phyloP scores from a whole-genome alignment of 2,329 filamentous ascomycete species.

The Ceratocystiopsis sp. region DNA sequence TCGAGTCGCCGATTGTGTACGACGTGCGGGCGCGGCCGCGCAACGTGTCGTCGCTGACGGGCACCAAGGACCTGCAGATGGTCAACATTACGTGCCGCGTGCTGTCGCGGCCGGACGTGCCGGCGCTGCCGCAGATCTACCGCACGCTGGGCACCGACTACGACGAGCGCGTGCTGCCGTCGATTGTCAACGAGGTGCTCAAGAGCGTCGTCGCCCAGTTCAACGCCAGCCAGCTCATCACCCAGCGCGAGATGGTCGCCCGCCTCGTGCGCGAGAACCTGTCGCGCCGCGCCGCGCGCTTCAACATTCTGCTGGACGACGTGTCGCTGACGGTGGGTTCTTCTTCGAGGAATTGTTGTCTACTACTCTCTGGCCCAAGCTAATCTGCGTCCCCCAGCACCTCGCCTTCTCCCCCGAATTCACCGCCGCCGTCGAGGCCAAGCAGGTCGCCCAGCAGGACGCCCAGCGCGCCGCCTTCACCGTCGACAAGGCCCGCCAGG shows the following conservation, averaged over 20 bases:
- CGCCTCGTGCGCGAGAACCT: constrained; percentile 85
- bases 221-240: constrained; percentile 95
- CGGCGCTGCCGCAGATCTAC: constrained; percentile 91
- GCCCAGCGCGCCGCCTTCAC: constrained; percentile 93
- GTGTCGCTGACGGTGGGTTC: constrained; percentile 75
- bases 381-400: constrained; percentile 27
- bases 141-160: constrained; percentile 97
- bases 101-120: constrained; percentile 83
- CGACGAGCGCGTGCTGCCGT: constrained; percentile 94
- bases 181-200: constrained; percentile 97
- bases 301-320: constrained; percentile 96
- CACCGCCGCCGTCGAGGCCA: constrained; percentile 55
- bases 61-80: constrained; percentile 99
- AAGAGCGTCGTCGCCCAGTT: constrained; percentile 98
- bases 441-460: constrained; percentile 73
- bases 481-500: constrained; percentile 95
- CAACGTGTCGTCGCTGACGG: constrained; percentile 90
- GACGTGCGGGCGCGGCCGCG: constrained; percentile 95
- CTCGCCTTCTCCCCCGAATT: constrained; percentile 59
- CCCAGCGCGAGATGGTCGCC: constrained; percentile 93
- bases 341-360: too few species aligned
- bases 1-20: constrained; percentile 92
- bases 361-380: too few species aligned
- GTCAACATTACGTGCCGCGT: constrained; percentile 95
- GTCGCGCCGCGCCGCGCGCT: constrained; percentile 74